Percentiles rank a stretch among this genome's conserved stretches.
These are phyloP conservation scores for Nicotiana otophora DNA, from an alignment of 257 asterid genomes.

Conservation along the genomic window DNA sequence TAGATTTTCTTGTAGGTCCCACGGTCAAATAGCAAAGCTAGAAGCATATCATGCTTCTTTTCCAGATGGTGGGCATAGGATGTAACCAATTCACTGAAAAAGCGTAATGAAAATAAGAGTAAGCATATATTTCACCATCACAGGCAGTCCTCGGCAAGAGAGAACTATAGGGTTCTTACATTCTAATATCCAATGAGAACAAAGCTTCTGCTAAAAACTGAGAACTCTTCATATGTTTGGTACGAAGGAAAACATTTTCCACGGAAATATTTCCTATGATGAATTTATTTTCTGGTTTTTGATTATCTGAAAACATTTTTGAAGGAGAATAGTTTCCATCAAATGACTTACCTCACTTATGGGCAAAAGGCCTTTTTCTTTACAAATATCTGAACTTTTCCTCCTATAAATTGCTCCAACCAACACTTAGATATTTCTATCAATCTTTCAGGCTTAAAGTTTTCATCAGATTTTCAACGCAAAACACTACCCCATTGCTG, in stretches of 20 bases:
- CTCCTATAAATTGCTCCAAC: neutral
- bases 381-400: neutral
- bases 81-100: slow-evolving; percentile 62
- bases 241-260: neutral
- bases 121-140: slow-evolving; percentile 6
- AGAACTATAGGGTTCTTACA: neutral
- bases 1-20: slow-evolving; percentile 84
- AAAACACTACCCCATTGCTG: neutral
- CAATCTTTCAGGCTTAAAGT: neutral
- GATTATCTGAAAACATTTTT: neutral
- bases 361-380: neutral
- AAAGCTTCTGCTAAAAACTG: neutral
- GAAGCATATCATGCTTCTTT: slow-evolving; percentile 93
- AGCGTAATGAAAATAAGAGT: slow-evolving; percentile 4
- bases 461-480: neutral
- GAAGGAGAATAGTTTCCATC: neutral
- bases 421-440: neutral
- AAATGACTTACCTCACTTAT: neutral
- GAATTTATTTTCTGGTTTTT: neutral
- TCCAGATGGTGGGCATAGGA: slow-evolving; percentile 74
- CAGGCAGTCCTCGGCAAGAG: neutral
- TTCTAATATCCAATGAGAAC: neutral
- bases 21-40: slow-evolving; percentile 70
- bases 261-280: neutral
- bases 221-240: neutral